A percentile compares a stretch with the other conserved stretches of the same genome.
phyloP scores from a whole-genome alignment of 257 asterid genomes.

The Ilex aquifolium region DNA sequence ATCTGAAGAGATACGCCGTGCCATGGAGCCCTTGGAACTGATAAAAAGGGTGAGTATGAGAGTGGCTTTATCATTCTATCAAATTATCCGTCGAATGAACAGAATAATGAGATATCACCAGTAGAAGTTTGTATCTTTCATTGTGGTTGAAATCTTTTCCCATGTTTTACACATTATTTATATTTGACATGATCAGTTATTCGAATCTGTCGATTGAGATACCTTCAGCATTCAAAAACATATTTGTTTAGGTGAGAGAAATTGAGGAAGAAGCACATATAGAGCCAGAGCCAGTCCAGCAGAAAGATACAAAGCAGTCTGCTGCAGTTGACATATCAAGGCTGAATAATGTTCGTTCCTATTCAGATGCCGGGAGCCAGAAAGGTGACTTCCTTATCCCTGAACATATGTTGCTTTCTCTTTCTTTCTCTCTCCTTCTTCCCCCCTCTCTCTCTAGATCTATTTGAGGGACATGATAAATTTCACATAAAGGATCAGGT shows the following conservation, averaged over 20 bases:
- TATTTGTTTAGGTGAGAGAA: slow-evolving; percentile 57
- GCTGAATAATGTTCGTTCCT: slow-evolving; percentile 66
- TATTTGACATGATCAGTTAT: too few relatives aligned
- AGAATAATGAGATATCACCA: neutral
- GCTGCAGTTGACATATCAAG: slow-evolving; percentile 76
- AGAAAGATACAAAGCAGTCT: slow-evolving; percentile 65
- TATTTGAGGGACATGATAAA: too few relatives aligned
- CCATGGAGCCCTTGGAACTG: too few relatives aligned
- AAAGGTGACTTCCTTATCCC: slow-evolving; percentile 44
- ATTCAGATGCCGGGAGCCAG: slow-evolving; percentile 65
- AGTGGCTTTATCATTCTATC: too few relatives aligned
- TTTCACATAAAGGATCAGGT: neutral
- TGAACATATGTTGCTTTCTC: too few relatives aligned
- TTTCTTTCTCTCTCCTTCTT: too few relatives aligned
- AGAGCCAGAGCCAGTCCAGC: slow-evolving; percentile 42
- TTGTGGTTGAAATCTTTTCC: neutral
- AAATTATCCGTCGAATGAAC: neutral
- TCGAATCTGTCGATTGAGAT: too few relatives aligned
- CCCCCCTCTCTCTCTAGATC: too few relatives aligned
- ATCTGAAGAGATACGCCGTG: too few relatives aligned
- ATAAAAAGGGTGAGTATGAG: too few relatives aligned
- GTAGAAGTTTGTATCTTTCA: neutral
- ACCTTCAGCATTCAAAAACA: neutral
- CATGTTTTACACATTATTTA: too few relatives aligned
- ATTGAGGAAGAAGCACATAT: slow-evolving; percentile 44